phyloP scores from a whole-genome alignment of 106 monocot genomes.

The Dioscorea dumetorum region DNA sequence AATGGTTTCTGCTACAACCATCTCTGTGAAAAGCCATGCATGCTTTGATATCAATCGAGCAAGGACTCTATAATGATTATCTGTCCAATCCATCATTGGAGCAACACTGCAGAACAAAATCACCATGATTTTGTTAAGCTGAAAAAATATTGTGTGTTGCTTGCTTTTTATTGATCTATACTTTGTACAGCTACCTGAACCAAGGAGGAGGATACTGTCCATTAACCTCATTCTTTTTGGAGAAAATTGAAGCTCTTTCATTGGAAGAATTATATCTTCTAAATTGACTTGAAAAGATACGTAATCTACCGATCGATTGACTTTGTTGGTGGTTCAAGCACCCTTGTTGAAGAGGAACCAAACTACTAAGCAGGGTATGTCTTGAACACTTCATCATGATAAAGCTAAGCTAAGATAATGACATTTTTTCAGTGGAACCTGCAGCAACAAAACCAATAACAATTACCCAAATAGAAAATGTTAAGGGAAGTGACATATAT shows the following conservation, averaged over 20 bases:
- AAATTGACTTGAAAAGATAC: constrained; percentile 9
- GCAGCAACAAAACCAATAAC: neutral
- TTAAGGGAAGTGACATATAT: too few relatives aligned
- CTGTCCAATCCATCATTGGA: constrained; percentile 99
- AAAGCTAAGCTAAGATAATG: neutral
- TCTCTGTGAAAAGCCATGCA: constrained; percentile 98
- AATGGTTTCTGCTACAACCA: constrained; percentile 98
- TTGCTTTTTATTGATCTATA: neutral
- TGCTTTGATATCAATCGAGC: constrained; percentile 86
- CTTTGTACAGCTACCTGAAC: constrained; percentile 32
- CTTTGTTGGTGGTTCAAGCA: neutral
- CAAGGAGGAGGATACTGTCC: constrained; percentile 26
- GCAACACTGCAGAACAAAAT: constrained; percentile 56
- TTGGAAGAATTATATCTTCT: constrained; percentile 10
- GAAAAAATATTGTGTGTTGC: neutral
- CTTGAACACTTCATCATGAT: constrained; percentile 23
- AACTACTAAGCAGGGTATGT: constrained; percentile 3
- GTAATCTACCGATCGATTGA: constrained; percentile 10
- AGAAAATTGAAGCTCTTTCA: neutral
- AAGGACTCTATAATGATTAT: constrained; percentile 87
- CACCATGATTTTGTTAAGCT: neutral
- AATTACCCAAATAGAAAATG: neutral
- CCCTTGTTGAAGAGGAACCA: constrained; percentile 9
- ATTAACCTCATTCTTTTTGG: neutral
- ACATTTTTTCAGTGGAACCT: neutral